These are phyloP conservation scores for Nothomitra cinnamomea DNA, from an alignment of 2,329 filamentous ascomycete genomes.

Conservation along the genomic window DNA sequence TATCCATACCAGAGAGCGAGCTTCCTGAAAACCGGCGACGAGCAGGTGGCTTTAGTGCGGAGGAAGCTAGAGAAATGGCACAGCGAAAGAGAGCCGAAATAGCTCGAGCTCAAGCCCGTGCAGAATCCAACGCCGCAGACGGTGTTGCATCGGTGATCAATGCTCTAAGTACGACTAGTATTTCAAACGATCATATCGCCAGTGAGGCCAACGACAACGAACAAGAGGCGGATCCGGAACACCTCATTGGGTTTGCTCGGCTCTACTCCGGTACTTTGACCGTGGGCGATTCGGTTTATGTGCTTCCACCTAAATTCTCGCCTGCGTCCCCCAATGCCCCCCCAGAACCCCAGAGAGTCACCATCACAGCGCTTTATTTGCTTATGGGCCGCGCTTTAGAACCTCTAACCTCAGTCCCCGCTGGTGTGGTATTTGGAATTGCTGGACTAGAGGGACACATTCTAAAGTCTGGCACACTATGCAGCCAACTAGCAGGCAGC, in stretches of 20 bases:
- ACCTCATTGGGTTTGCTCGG: slow-evolving; percentile 84
- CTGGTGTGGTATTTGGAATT: slow-evolving; percentile 90
- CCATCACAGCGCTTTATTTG: slow-evolving; percentile 76
- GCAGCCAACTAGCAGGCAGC: slow-evolving; percentile 68
- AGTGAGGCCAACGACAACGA: slow-evolving; percentile 27
- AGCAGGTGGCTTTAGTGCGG: slow-evolving; percentile 55
- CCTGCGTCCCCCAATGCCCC: slow-evolving; percentile 55
- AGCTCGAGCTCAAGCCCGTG: slow-evolving; percentile 54
- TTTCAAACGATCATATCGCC: slow-evolving; percentile 36
- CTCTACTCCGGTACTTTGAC: slow-evolving; percentile 82
- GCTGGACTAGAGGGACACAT: slow-evolving; percentile 82
- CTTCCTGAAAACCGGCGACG: slow-evolving; percentile 70
- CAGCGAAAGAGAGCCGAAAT: slow-evolving; percentile 81
- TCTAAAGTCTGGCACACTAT: slow-evolving; percentile 89
- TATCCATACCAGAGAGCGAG: slow-evolving; percentile 84
- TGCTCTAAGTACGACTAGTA: slow-evolving; percentile 41
- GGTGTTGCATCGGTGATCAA: slow-evolving; percentile 40
- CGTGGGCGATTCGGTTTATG: slow-evolving; percentile 81
- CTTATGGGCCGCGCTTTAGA: slow-evolving; percentile 90
- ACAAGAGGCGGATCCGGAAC: slow-evolving; percentile 52
- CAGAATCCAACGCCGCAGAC: slow-evolving; percentile 24
- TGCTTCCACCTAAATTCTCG: slow-evolving; percentile 83
- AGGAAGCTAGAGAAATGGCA: slow-evolving; percentile 78
- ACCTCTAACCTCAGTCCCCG: slow-evolving; percentile 65
- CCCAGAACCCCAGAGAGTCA: slow-evolving; percentile 66